These are phyloP conservation scores for Puccinia horiana DNA, from an alignment of 1,284 basidiomycete genomes.

Conservation along the genomic window DNA sequence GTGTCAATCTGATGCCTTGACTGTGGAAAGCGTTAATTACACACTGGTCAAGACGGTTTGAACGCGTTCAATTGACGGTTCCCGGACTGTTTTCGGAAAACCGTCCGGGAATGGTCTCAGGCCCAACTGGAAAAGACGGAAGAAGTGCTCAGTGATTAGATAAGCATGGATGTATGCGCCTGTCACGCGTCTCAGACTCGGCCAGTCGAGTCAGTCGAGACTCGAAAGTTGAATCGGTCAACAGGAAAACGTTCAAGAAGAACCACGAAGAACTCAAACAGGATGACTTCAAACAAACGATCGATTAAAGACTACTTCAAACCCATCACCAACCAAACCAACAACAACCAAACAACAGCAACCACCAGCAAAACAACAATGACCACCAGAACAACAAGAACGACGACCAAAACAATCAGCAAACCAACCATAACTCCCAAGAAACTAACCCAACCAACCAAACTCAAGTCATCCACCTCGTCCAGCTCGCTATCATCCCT, in stretches of 20 bases:
- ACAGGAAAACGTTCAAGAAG: neutral
- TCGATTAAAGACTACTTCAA: slow-evolving; percentile 4
- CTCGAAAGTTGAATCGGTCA: neutral
- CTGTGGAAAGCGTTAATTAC: no score
- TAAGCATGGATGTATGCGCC: no score
- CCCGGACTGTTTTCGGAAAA: no score
- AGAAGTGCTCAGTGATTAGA: no score
- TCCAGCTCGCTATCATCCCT: slow-evolving; percentile 12
- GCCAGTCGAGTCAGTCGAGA: no score
- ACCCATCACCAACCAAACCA: slow-evolving; percentile 1
- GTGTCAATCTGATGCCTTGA: no score
- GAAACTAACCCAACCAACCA: neutral
- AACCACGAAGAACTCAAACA: neutral
- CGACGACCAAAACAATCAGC: neutral
- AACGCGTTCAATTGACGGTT: no score
- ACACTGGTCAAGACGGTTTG: no score
- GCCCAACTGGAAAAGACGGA: no score
- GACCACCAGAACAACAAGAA: neutral
- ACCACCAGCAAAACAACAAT: neutral
- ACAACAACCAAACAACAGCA: neutral
- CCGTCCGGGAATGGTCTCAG: no score
- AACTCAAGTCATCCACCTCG: neutral
- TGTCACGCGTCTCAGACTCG: no score
- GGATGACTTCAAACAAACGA: neutral
- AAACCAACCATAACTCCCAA: neutral